Evolutionary conservation across 306 rosid genomes (phyloP).

Genomic region (Mucuna pruriens): DNA sequence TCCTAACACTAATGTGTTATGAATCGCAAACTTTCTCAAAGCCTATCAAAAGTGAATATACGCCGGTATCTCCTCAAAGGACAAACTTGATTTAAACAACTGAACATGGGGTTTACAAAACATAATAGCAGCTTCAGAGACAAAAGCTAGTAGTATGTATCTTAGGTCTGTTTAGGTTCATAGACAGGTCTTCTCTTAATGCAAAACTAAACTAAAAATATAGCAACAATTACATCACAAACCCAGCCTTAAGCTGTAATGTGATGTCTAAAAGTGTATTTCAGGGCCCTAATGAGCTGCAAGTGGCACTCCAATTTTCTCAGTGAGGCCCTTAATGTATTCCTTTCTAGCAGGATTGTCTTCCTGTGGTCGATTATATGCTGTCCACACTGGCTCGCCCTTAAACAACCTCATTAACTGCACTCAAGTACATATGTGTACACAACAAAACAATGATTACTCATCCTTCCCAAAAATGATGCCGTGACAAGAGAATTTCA

Average conservation of each 20-base stretch:
- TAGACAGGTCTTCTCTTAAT: not conserved
- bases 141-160: not conserved
- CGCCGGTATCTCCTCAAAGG: not conserved
- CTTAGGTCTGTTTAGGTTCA: conserved; percentile 1
- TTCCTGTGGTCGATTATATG: conserved; percentile 89
- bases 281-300: conserved; percentile 60
- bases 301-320: conserved; percentile 59
- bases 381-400: conserved; percentile 94
- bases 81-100: not conserved
- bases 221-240: conserved; percentile 10
- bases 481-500: not conserved
- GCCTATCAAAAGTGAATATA: not conserved
- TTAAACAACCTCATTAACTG: conserved; percentile 87
- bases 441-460: not conserved
- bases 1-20: not conserved
- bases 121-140: not conserved
- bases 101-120: not conserved
- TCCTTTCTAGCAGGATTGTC: conserved; percentile 84
- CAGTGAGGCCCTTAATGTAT: conserved; percentile 60
- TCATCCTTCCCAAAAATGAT: not conserved
- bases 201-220: not conserved
- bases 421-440: not conserved
- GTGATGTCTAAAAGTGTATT: conserved; percentile 22
- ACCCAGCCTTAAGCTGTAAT: too few relatives aligned
- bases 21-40: not conserved